phyloP scores from a whole-genome alignment of 208 protist species.

The Trypanosoma melophagium region DNA sequence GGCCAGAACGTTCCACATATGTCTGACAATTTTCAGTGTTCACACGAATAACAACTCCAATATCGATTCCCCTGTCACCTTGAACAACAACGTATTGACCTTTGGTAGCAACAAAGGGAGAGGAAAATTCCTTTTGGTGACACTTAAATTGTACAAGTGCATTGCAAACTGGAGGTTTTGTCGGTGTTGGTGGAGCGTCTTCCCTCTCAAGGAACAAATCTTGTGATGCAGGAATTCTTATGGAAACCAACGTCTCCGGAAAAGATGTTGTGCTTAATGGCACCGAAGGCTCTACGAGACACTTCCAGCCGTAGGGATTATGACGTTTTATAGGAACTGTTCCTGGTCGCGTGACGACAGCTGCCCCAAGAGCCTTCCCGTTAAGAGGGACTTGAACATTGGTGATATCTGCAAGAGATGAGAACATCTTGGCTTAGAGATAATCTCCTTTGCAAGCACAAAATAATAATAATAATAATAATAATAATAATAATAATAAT shows the following conservation, averaged over 20 bases:
- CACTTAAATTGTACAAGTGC: slow-evolving; percentile 88
- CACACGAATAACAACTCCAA: slow-evolving; percentile 82
- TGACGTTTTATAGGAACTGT: slow-evolving; percentile 34
- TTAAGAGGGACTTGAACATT: slow-evolving; percentile 44
- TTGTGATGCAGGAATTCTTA: slow-evolving; percentile 17
- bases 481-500: not conserved
- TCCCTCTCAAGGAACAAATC: slow-evolving; percentile 51
- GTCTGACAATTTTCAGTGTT: slow-evolving; percentile 46
- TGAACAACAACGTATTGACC: slow-evolving; percentile 88
- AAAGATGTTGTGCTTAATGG: slow-evolving; percentile 14
- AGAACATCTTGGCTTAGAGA: slow-evolving; percentile 10
- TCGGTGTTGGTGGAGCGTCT: slow-evolving; percentile 32
- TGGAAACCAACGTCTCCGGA: slow-evolving; percentile 12
- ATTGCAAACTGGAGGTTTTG: slow-evolving; percentile 38
- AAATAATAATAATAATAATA: slow-evolving; percentile 26
- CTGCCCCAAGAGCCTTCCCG: slow-evolving; percentile 16
- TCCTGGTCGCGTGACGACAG: not conserved
- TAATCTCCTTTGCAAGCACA: slow-evolving; percentile 8
- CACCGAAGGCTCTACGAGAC: slow-evolving; percentile 39
- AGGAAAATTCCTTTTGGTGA: slow-evolving; percentile 76
- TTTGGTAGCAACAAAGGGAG: slow-evolving; percentile 47
- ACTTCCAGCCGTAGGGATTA: slow-evolving; percentile 78
- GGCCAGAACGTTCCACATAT: slow-evolving; percentile 61
- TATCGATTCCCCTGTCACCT: slow-evolving; percentile 88
- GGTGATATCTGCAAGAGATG: slow-evolving; percentile 71